phyloP scores from a whole-genome alignment of 768 basidiomycete species.

The Termitomyces sp. region DNA sequence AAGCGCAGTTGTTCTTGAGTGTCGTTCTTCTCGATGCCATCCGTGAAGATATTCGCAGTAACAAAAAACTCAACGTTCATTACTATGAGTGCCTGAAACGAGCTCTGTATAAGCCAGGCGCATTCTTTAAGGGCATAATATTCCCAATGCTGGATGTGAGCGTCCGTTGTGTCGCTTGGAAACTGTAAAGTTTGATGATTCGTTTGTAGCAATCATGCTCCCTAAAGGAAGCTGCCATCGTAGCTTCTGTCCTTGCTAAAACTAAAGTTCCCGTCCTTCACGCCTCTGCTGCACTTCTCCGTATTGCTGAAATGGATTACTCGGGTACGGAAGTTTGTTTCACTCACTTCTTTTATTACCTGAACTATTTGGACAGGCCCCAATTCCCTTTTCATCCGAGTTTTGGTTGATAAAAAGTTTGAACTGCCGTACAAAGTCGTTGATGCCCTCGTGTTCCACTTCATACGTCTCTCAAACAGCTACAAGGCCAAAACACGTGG shows the following conservation, averaged over 20 bases:
- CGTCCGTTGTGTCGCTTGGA: not conserved
- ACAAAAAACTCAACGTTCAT: conserved; percentile 89
- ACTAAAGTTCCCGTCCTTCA: conserved; percentile 96
- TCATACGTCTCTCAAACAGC: conserved; percentile 91
- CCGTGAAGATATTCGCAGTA: conserved; percentile 79
- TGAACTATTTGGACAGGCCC: conserved; percentile 48
- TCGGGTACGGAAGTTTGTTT: conserved; percentile 44
- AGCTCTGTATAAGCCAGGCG: conserved; percentile 91
- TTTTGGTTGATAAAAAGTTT: conserved; percentile 96
- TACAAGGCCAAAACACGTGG: conserved; percentile 70
- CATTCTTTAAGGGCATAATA: conserved; percentile 97
- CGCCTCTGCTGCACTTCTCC: conserved; percentile 89
- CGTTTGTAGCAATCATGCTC: conserved; percentile 62
- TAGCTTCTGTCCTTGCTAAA: conserved; percentile 86
- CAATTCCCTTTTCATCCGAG: conserved; percentile 94
- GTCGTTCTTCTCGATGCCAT: conserved; percentile 89
- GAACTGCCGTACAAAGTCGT: conserved; percentile 97
- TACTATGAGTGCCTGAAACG: conserved; percentile 92
- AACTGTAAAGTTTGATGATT: not conserved
- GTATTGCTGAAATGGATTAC: conserved; percentile 96
- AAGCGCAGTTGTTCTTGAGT: conserved; percentile 88
- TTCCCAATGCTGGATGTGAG: conserved; percentile 92
- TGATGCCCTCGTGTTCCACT: conserved; percentile 96
- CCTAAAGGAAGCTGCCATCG: conserved; percentile 89
- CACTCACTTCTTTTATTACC: not conserved